Evolutionary conservation across 2,329 filamentous ascomycete species (phyloP), one percentile per base, ranked within the genome.

Genomic region (Talaromyces sp.): DNA sequence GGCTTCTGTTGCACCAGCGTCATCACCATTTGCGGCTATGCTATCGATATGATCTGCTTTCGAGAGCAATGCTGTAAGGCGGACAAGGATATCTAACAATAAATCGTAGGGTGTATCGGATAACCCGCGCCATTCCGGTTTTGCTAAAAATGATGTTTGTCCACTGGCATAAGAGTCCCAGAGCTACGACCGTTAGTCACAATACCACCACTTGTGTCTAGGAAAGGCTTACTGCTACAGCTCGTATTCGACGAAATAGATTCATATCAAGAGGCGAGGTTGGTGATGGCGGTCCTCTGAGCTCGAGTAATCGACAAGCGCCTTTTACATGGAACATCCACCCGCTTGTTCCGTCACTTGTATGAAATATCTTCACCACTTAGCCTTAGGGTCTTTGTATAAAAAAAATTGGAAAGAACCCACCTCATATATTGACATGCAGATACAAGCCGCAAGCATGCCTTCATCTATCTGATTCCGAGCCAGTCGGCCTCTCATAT

Each of bases 321-420:
- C 64, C 64, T 59, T 66, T 66, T 1, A 66, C 64, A 63, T 66
- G 64, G 40, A 63, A 66, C 64, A 66, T 66, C 64, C 64, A 66
- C n/a, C 64, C 64, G 47, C 62, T 61, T 40, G 64, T 58, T 36
- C 64, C 51, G 5, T 63, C 45, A 25, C 59, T 66, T 19, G 64
- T 66, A 31, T 62, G 60, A 29, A 66, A 66, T 19, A 66, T 47
- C 64, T 66, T 13, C 8, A 36, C 25, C 53, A 49, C 31, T 49
- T 2, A 58, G 49, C 25, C 27, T 34, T 38, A n/a, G n/a, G n/a
- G n/a, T n/a, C n/a, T n/a, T n/a, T n/a, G n/a, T n/a, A n/a, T n/a
- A n/a, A n/a, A n/a, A n/a, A n/a, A n/a, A n/a, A n/a, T n/a, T n/a
- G 15, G 11, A 1, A 10, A 22, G 8, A 54, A 63, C 64, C 3